phyloP scores from a whole-genome alignment of 2,329 filamentous ascomycete species.

The Sclerotinia glacialis region DNA sequence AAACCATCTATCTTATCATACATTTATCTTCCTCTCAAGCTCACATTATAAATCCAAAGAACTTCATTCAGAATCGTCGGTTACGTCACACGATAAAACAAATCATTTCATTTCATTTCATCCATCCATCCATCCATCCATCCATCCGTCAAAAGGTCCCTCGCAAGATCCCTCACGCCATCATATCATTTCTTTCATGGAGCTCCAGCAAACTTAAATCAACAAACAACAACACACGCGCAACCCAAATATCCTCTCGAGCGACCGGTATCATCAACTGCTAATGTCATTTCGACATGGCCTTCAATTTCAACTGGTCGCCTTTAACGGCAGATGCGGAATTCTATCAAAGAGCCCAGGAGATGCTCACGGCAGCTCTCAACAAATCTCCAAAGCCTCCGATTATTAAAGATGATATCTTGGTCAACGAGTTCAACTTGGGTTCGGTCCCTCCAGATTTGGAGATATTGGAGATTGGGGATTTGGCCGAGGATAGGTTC shows the following conservation, averaged over 20 bases:
- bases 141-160: too few relatives aligned
- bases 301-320: conserved; percentile 99
- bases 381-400: conserved; percentile 98
- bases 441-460: conserved; percentile 91
- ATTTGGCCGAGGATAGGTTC: conserved; percentile 94
- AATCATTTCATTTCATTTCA: too few relatives aligned
- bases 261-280: conserved; percentile 15
- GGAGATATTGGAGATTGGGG: conserved; percentile 96
- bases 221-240: too few relatives aligned
- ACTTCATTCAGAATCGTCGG: background rate
- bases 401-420: conserved; percentile 98
- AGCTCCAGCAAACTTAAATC: background rate
- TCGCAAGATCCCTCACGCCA: conserved; percentile 2
- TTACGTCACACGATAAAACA: conserved; percentile 9
- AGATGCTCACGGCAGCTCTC: conserved; percentile 88
- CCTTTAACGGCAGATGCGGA: conserved; percentile 92
- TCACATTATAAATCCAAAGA: background rate
- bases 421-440: conserved; percentile 96
- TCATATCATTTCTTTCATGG: conserved; percentile 18
- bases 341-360: conserved; percentile 85
- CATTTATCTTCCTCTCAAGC: background rate
- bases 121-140: background rate
- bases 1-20: background rate
- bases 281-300: conserved; percentile 59
- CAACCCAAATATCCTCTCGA: too few relatives aligned